phyloP scores from a whole-genome alignment of 2,329 filamentous ascomycete genomes.

The Trichoderma gracile region DNA sequence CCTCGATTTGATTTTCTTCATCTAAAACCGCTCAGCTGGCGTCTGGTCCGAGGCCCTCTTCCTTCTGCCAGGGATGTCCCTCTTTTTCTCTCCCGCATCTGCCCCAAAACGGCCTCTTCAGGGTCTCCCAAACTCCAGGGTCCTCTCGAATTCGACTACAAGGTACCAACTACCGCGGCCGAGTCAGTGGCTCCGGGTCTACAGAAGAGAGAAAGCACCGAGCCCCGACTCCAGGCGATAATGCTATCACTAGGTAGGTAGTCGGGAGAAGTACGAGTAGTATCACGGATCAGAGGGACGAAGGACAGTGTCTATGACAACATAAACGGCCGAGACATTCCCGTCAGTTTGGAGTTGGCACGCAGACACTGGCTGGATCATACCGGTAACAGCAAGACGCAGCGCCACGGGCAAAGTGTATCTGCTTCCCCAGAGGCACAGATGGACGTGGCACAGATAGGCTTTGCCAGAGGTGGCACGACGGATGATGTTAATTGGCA shows the following conservation, averaged over 20 bases:
- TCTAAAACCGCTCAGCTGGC: too few species aligned
- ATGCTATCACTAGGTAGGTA: too few species aligned
- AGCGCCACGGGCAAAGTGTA: neutral
- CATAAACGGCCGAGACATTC: too few species aligned
- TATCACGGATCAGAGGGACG: too few species aligned
- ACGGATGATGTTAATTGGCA: too few species aligned
- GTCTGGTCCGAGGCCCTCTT: neutral
- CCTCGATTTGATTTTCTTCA: too few species aligned
- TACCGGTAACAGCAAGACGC: neutral
- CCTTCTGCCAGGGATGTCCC: neutral
- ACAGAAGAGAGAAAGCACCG: neutral
- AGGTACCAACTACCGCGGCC: neutral
- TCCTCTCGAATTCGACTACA: neutral
- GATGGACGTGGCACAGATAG: neutral
- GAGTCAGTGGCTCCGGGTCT: constrained; percentile 16
- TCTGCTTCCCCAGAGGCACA: too few species aligned
- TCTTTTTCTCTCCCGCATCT: neutral
- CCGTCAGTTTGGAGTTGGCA: neutral
- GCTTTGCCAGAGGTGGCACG: neutral
- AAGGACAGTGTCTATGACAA: neutral
- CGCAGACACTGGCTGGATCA: neutral
- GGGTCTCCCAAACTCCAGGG: neutral
- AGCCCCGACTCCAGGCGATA: too few species aligned
- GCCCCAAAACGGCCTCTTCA: neutral
- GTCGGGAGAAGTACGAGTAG: neutral